phyloP scores from a whole-genome alignment of 306 rosid species.

The Vachellia collinsii region DNA sequence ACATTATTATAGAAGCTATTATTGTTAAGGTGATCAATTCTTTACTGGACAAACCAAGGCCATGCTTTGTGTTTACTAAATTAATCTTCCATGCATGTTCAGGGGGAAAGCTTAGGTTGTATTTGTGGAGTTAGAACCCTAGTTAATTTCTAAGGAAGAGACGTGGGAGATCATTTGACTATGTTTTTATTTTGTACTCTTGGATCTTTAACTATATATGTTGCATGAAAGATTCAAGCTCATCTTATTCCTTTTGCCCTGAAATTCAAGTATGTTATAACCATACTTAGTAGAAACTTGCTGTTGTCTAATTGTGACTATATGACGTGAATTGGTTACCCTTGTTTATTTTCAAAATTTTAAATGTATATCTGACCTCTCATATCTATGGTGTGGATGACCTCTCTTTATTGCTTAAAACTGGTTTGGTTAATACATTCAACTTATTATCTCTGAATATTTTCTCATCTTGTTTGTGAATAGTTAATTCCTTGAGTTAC shows the following conservation, averaged over 20 bases:
- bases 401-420: background rate
- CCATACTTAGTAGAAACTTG: constrained; percentile 4
- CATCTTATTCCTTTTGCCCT: constrained; percentile 6
- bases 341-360: background rate
- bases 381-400: background rate
- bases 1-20: background rate
- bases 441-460: background rate
- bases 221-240: background rate
- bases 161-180: background rate
- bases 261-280: background rate
- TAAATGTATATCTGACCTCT: background rate
- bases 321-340: background rate
- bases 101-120: background rate
- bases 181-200: background rate
- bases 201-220: background rate
- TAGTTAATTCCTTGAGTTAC: background rate
- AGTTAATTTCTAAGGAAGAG: background rate
- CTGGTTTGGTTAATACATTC: background rate
- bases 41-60: background rate
- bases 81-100: background rate
- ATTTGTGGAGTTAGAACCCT: background rate
- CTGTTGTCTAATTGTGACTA: background rate
- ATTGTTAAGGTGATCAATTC: background rate
- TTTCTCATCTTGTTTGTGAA: background rate
- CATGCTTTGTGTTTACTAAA: constrained; percentile 5